Conservation (phyloP, 73 alveolate species). For the Paramecium biaurelia region DNA sequence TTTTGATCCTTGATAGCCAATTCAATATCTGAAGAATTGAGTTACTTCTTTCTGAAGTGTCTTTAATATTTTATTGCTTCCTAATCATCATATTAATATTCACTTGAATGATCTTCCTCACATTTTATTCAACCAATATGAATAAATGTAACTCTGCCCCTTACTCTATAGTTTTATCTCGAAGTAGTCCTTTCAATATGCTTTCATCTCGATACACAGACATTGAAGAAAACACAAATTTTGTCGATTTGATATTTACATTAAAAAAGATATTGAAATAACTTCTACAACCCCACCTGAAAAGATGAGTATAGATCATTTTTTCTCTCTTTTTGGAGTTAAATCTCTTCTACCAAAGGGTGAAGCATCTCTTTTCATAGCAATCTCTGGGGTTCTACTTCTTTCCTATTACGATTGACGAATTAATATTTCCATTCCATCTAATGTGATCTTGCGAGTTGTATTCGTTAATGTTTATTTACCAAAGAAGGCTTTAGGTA, state of each 20-base stretch:
- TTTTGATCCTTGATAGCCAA: neutral
- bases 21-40: neutral
- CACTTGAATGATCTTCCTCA: conserved; percentile 1
- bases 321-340: conserved; percentile 15
- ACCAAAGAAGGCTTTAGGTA: conserved; percentile 5
- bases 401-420: neutral
- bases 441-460: neutral
- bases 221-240: neutral
- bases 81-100: neutral
- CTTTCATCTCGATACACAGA: conserved; percentile 35
- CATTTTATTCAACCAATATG: conserved; percentile 1
- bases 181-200: neutral
- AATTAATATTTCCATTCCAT: neutral
- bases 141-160: conserved; percentile 13
- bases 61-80: conserved; percentile 14
- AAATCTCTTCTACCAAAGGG: conserved; percentile 15
- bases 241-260: conserved; percentile 52
- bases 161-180: neutral
- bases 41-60: conserved; percentile 33
- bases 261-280: conserved; percentile 46
- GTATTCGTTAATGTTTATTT: neutral
- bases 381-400: conserved; percentile 16
- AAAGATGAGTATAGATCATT: neutral
- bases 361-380: conserved; percentile 14
- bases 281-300: conserved; percentile 13